These are phyloP conservation scores for Cicer arietinum DNA, from an alignment of 306 rosid genomes.

Conservation along the genomic window DNA sequence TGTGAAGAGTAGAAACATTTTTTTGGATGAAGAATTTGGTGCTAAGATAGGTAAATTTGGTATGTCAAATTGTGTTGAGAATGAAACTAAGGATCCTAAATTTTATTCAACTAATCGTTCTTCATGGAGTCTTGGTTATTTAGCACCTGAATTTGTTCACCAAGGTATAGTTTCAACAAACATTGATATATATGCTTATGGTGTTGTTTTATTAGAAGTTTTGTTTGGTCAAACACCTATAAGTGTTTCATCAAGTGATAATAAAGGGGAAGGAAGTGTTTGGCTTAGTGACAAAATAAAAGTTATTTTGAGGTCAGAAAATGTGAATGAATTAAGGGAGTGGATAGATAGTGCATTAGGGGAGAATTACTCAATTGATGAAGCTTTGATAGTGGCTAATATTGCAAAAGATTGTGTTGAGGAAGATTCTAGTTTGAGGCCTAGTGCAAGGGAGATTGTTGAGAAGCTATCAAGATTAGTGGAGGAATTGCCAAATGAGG, in stretches of 20 bases:
- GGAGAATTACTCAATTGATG: conserved; percentile 68
- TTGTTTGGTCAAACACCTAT: conserved; percentile 70
- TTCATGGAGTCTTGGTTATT: conserved; percentile 65
- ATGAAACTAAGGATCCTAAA: conserved; percentile 53
- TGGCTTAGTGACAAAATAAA: conserved; percentile 67
- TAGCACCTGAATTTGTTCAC: conserved; percentile 78
- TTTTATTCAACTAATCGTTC: conserved; percentile 58
- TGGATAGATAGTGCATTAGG: conserved; percentile 88
- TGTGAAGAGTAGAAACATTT: conserved; percentile 80
- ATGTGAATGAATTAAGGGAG: conserved; percentile 65
- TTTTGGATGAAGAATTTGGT: conserved; percentile 85
- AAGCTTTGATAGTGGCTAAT: conserved; percentile 60
- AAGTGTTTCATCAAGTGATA: conserved; percentile 51
- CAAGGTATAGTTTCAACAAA: conserved; percentile 70
- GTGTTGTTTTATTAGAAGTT: conserved; percentile 76
- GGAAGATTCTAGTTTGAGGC: conserved; percentile 72
- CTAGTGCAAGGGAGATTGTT: conserved; percentile 69
- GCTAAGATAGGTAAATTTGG: conserved; percentile 86
- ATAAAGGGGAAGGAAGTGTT: conserved; percentile 55
- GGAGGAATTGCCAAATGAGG: conserved; percentile 64
- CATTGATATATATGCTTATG: conserved; percentile 74
- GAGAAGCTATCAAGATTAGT: conserved; percentile 70
- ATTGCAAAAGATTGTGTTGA: conserved; percentile 76
- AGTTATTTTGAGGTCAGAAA: conserved; percentile 59
- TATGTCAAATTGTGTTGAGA: conserved; percentile 65